Base-by-base conservation (phyloP, 306 rosid species). In the Hippophae rhamnoides region DNA sequence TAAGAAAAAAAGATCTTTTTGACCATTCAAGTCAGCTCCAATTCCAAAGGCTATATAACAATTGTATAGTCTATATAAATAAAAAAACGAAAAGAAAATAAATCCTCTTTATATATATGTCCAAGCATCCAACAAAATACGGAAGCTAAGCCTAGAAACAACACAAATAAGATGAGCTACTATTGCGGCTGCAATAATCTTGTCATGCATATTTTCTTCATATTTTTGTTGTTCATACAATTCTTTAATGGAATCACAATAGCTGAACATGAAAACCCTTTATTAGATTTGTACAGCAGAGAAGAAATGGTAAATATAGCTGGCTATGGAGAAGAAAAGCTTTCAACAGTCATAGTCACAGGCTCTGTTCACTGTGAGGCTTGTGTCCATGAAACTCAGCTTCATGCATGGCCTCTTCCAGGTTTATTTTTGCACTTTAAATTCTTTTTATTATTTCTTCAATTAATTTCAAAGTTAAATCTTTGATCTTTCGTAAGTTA, bases 291-390 rank as follows among this genome's bases (percentile, higher is more conserved):
- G 53, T 60, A 74, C 43, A 80, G 78, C 80, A 74, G 85, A 69
- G 84, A 88, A 5, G 95, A 92, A 43, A 61, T 79, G 72, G 78
- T 76, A 69, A 66, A 74, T 47, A 68, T 80, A 38, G 96, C 96
- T 62, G 99, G 99, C 44, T 88, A 92, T 76, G 97, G 99, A 59
- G 95, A 92, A 64, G 86, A 88, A 61, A 92, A 76, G 74, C 82
- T 92, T 23, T 92, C 99, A 62, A 92, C 97, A 0, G 99, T 92
- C n/a, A 75, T 92, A 8, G 71, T 92, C 40, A 82, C 86, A 10
- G 99, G 97, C 5, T 92, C 99, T 2, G 58, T 92, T 67, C 63
- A 71, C 68, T 88, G 95, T 47, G 74, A 84, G 56, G 60, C 83
- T 40, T 69, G 81, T 77, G 52, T 70, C 42, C 67, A 72, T 65